Evolutionary conservation across 768 basidiomycete species (phyloP).

Genomic region (Leccinellum luteum): DNA sequence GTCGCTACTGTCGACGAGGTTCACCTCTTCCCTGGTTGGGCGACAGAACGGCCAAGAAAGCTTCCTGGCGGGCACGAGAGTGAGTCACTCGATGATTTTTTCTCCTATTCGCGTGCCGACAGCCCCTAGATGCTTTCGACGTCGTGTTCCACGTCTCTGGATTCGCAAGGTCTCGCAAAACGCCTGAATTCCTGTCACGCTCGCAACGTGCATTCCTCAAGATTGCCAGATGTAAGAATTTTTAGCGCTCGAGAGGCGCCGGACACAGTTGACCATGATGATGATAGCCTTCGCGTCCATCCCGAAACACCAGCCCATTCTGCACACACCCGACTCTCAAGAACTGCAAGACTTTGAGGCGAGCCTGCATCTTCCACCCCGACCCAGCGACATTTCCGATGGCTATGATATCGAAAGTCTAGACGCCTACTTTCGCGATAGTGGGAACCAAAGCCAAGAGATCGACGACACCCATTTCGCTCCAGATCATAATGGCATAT

Average conservation of each 20-base stretch:
- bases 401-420: slow-evolving; percentile 56
- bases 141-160: slow-evolving; percentile 77
- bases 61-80: slow-evolving; percentile 26
- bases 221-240: slow-evolving; percentile 65
- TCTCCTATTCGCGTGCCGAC: background rate
- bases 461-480: slow-evolving; percentile 10
- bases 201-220: slow-evolving; percentile 75
- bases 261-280: slow-evolving; percentile 2
- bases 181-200: slow-evolving; percentile 60
- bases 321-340: slow-evolving; percentile 13
- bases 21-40: slow-evolving; percentile 81
- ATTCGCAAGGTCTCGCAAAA: slow-evolving; percentile 60
- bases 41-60: slow-evolving; percentile 48
- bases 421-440: slow-evolving; percentile 47
- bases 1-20: slow-evolving; percentile 43
- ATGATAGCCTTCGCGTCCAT: slow-evolving; percentile 66
- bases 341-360: slow-evolving; percentile 31
- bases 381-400: slow-evolving; percentile 58
- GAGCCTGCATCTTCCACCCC: slow-evolving; percentile 47
- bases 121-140: slow-evolving; percentile 52
- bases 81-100: slow-evolving; percentile 3
- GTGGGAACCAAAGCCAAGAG: slow-evolving; percentile 20
- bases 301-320: slow-evolving; percentile 50
- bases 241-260: background rate
- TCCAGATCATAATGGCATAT: slow-evolving; percentile 14